phyloP scores from a whole-genome alignment of 2,329 filamentous ascomycete genomes.

The Davidsoniella virescens region DNA sequence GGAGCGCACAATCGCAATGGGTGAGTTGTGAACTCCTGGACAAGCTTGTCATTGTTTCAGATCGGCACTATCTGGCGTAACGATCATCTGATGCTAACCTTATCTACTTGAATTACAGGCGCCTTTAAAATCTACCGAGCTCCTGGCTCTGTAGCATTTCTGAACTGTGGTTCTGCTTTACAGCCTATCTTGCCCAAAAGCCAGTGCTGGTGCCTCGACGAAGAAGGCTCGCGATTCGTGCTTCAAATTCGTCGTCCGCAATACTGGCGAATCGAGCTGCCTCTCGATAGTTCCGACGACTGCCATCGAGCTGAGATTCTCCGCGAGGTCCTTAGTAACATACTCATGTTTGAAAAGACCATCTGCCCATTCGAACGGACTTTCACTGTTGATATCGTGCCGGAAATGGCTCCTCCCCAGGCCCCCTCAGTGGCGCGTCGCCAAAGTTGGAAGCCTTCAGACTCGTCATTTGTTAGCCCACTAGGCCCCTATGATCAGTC shows the following conservation, averaged over 20 bases:
- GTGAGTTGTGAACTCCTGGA: slow-evolving; percentile 26
- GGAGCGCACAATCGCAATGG: slow-evolving; percentile 66
- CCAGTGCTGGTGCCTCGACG: slow-evolving; percentile 87
- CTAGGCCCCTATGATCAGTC: slow-evolving; percentile 11
- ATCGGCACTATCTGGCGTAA: not conserved
- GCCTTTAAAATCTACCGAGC: slow-evolving; percentile 72
- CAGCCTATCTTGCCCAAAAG: slow-evolving; percentile 80
- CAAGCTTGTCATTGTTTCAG: not conserved
- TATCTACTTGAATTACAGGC: slow-evolving; percentile 27
- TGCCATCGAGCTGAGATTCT: slow-evolving; percentile 47
- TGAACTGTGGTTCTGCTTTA: slow-evolving; percentile 69
- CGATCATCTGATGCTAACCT: not conserved
- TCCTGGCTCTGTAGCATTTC: slow-evolving; percentile 70
- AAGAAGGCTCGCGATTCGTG: slow-evolving; percentile 66
- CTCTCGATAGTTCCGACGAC: slow-evolving; percentile 39
- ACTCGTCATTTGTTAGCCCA: slow-evolving; percentile 8
- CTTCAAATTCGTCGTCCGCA: slow-evolving; percentile 66
- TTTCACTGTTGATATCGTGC: slow-evolving; percentile 50
- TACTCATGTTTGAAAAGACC: slow-evolving; percentile 76
- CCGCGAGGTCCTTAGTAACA: slow-evolving; percentile 50
- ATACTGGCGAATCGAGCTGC: slow-evolving; percentile 83
- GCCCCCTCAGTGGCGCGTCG: slow-evolving; percentile 21
- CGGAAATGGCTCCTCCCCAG: slow-evolving; percentile 34
- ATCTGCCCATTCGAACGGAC: slow-evolving; percentile 68
- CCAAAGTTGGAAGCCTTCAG: slow-evolving; percentile 7